Evolutionary conservation across 306 rosid genomes (phyloP), one percentile per base, ranked within the genome.

Genomic region (Prunus mume): DNA sequence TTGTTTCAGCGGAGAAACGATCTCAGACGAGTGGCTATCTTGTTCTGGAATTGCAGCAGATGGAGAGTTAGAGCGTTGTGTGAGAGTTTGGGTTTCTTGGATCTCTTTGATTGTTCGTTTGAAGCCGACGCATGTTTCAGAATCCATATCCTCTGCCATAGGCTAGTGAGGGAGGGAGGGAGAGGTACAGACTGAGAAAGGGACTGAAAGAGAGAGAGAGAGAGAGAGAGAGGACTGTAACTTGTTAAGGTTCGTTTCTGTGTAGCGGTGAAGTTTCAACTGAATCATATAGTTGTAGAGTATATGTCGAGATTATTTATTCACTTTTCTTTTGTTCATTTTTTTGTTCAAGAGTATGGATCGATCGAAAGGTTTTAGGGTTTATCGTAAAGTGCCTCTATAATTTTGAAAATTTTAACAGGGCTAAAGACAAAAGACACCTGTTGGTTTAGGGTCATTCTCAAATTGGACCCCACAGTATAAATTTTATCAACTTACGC

Each of bases 141-240:
- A 78, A 54, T 11, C 76, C 69, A 75, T 75, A 46, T 32, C 80
- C 9, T 67, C 76, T 19, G 68, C 72, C 78, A 76, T 62, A 25
- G 71, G 69, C 65, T 14, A 14, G 34, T 6, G 43, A 38, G 43
- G 43, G 43, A 38, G 34, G 49, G 22, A n/a, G 32, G 4, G 38
- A 60, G 38, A 60, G 65, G 13, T 11, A 43, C 34, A 3, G 22
- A 63, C n/a, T 61, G 69, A 60, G 77, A 73, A 10, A 15, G 69
- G 2, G 22, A 63, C n/a, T 61, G 69, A 60, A 69, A 73, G 17
- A 15, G 69, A 32, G 56, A 52, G 38, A 19, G 41, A 64, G 19
- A 25, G 28, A 13, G 18, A 13, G 24, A 55, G 22, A 54, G 24
- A 9, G 27, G 27, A 12, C 5, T 60, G 15, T 6, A 20, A 6